Percentiles rank a stretch among this genome's conserved stretches.
Evolutionary conservation across 805 yeast species (phyloP).

Genomic region (Ogataea pilisensis): DNA sequence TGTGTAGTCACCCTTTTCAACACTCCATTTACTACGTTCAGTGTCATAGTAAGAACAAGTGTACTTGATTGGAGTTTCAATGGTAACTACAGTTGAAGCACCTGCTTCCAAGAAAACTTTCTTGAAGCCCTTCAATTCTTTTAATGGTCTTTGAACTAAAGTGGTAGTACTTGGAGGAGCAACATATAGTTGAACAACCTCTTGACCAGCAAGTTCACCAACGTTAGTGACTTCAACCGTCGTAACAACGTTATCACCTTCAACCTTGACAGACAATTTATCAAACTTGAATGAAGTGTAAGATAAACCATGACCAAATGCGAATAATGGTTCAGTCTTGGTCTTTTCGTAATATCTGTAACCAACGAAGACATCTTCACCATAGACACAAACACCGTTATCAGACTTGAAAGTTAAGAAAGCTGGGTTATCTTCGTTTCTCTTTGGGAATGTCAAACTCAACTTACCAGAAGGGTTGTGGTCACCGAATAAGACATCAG

Average conservation of each 20-base stretch:
- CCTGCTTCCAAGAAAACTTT: conserved; percentile 31
- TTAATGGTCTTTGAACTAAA: conserved; percentile 44
- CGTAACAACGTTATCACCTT: conserved; percentile 16
- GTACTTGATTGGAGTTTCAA: conserved; percentile 41
- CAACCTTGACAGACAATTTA: conserved; percentile 28
- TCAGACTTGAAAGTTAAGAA: conserved; percentile 34
- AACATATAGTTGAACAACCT: conserved; percentile 52
- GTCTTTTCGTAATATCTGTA: conserved; percentile 40
- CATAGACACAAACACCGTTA: conserved; percentile 36
- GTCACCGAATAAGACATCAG: conserved; percentile 42
- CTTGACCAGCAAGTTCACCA: conserved; percentile 45
- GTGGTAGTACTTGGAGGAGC: conserved; percentile 31
- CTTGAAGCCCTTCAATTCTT: conserved; percentile 54
- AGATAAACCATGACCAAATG: conserved; percentile 43
- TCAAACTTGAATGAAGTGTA: conserved; percentile 35
- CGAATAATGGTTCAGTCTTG: conserved; percentile 34
- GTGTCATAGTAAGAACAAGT: conserved; percentile 54
- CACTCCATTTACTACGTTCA: conserved; percentile 44
- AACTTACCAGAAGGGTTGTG: conserved; percentile 40
- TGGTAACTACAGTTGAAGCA: conserved; percentile 33
- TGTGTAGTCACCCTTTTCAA: conserved; percentile 48
- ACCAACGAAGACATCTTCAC: conserved; percentile 44
- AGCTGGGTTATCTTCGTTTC: conserved; percentile 33
- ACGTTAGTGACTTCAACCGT: conserved; percentile 41
- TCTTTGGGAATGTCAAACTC: conserved; percentile 37